Percentiles rank a stretch among this genome's conserved stretches.
These are phyloP conservation scores for Termitomyces heimii DNA, from an alignment of 768 basidiomycete genomes.

Conservation along the genomic window DNA sequence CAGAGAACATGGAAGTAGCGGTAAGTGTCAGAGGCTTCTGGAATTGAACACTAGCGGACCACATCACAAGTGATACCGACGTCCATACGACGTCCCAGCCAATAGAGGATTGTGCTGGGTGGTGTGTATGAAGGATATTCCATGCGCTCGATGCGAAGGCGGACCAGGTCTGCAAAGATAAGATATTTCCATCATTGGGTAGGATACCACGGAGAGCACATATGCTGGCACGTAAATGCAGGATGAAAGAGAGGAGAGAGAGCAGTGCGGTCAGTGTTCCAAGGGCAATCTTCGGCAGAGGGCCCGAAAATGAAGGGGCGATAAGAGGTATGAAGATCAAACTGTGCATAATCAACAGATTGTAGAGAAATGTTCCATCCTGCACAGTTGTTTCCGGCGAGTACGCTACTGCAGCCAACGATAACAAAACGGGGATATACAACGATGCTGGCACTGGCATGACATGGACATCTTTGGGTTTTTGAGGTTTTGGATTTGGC, in stretches of 20 bases:
- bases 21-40: not conserved
- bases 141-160: constrained; percentile 19
- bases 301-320: constrained; percentile 6
- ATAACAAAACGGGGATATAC: constrained; percentile 37
- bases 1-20: constrained; percentile 1
- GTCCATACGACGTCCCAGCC: constrained; percentile 64
- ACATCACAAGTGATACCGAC: constrained; percentile 32
- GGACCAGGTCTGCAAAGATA: constrained; percentile 15
- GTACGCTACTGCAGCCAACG: constrained; percentile 36
- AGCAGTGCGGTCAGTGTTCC: not conserved
- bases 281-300: not conserved
- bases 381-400: constrained; percentile 35
- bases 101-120: constrained; percentile 61
- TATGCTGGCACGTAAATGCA: not conserved
- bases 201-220: not conserved
- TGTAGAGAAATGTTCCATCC: constrained; percentile 41
- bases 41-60: constrained; percentile 17
- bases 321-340: constrained; percentile 51
- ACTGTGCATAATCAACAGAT: constrained; percentile 57
- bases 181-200: not conserved
- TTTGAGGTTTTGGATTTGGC: not conserved
- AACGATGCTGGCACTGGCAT: constrained; percentile 19
- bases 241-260: not conserved
- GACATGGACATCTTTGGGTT: not conserved
- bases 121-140: constrained; percentile 39